A percentile compares a stretch with the other conserved stretches of the same genome.
Evolutionary conservation across 306 rosid species (phyloP).

Genomic region (Glycine soja): DNA sequence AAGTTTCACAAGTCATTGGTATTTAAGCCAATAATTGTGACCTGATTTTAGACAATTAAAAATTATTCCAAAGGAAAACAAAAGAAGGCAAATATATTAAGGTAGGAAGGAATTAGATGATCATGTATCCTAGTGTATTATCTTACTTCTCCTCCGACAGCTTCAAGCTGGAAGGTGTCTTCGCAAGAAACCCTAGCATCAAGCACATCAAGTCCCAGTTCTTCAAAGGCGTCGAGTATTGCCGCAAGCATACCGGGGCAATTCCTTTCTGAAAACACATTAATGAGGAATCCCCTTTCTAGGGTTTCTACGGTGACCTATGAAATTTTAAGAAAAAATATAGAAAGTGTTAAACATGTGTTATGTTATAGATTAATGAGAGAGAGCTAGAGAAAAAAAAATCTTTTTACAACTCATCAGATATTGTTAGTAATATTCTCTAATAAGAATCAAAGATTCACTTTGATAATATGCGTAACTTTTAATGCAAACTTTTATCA

Average conservation of each 20-base stretch:
- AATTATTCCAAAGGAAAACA: not conserved
- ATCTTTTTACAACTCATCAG: too few relatives aligned
- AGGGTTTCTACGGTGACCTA: conserved; percentile 80
- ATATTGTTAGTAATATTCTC: too few relatives aligned
- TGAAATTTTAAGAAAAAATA: conserved; percentile 6
- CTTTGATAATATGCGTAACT: too few relatives aligned
- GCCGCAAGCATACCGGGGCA: conserved; percentile 75
- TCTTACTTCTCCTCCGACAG: conserved; percentile 83
- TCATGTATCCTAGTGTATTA: not conserved
- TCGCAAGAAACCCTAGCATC: conserved; percentile 89
- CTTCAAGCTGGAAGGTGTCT: conserved; percentile 79
- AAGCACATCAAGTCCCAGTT: conserved; percentile 77
- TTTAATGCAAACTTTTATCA: too few relatives aligned
- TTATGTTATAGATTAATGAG: not conserved
- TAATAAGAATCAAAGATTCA: too few relatives aligned
- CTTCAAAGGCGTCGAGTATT: conserved; percentile 77
- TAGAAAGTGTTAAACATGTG: not conserved
- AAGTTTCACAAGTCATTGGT: not conserved
- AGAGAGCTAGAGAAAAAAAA: too few relatives aligned
- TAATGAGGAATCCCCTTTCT: conserved; percentile 73
- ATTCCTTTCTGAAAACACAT: conserved; percentile 71
- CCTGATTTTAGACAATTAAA: not conserved
- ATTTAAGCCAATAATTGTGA: not conserved
- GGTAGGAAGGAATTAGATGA: not conserved
- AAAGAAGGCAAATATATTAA: not conserved